These are phyloP conservation scores for Tetrahymena malaccensis DNA, from an alignment of 73 alveolate species.

Conservation along the genomic window DNA sequence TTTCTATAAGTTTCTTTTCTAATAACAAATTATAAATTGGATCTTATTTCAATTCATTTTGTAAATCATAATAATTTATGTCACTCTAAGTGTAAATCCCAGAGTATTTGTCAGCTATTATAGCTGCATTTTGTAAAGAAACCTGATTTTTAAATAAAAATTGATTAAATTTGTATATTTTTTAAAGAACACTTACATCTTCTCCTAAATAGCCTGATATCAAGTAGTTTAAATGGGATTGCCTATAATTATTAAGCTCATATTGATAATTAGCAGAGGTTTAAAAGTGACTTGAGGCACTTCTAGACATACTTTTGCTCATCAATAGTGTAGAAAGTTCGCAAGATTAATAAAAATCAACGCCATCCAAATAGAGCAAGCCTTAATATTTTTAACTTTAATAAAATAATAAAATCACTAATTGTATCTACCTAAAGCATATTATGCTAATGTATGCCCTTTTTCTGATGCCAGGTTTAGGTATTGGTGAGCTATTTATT, in stretches of 20 bases:
- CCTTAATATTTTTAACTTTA: neutral
- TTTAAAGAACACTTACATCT: neutral
- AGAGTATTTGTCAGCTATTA: neutral
- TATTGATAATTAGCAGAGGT: neutral
- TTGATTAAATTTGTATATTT: neutral
- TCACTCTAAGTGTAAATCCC: neutral
- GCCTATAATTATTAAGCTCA: neutral
- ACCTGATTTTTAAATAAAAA: neutral
- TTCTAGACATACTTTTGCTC: neutral
- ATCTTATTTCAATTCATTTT: neutral
- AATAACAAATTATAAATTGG: neutral
- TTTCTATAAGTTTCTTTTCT: neutral
- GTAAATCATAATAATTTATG: neutral
- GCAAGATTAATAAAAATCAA: neutral
- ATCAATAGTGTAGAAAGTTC: neutral
- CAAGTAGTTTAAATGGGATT: neutral
- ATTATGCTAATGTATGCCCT: neutral
- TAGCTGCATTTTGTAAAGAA: neutral
- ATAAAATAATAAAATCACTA: neutral
- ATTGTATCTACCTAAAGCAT: neutral
- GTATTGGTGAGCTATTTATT: neutral
- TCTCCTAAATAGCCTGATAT: neutral
- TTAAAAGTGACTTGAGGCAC: neutral
- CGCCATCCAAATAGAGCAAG: neutral
- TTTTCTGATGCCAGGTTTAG: neutral